These are phyloP conservation scores for Solanum hybrid DNA, from an alignment of 305 asterid species.

Conservation along the genomic window DNA sequence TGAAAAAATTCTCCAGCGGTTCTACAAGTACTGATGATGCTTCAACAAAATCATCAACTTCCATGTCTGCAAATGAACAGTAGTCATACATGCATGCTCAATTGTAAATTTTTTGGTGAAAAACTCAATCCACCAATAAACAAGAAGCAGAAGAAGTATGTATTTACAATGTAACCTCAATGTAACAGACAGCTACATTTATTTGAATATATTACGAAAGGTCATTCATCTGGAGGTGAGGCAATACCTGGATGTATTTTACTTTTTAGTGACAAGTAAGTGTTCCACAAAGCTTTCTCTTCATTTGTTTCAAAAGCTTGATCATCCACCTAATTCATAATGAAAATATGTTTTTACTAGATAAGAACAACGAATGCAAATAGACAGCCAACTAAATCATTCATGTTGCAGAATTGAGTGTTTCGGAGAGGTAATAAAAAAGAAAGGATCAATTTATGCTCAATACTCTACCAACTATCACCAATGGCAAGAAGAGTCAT, in stretches of 20 bases:
- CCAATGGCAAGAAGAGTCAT: neutral
- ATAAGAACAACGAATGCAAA: neutral
- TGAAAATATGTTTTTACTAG: neutral
- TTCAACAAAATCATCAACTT: slow-evolving; percentile 81
- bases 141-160: neutral
- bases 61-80: slow-evolving; percentile 49
- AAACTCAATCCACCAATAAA: neutral
- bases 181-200: neutral
- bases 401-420: neutral
- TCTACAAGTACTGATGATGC: slow-evolving; percentile 52
- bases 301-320: slow-evolving; percentile 63
- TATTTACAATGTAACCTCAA: neutral
- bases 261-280: slow-evolving; percentile 56
- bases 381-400: neutral
- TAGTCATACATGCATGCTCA: neutral
- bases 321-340: slow-evolving; percentile 63
- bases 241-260: slow-evolving; percentile 57
- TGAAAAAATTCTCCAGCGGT: slow-evolving; percentile 84
- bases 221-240: slow-evolving; percentile 7
- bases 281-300: slow-evolving; percentile 77
- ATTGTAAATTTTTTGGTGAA: neutral
- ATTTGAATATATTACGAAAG: neutral
- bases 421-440: neutral
- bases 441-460: neutral
- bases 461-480: neutral